These are phyloP conservation scores for Trametes coccinea DNA, from an alignment of 768 basidiomycete genomes.

Conservation along the genomic window DNA sequence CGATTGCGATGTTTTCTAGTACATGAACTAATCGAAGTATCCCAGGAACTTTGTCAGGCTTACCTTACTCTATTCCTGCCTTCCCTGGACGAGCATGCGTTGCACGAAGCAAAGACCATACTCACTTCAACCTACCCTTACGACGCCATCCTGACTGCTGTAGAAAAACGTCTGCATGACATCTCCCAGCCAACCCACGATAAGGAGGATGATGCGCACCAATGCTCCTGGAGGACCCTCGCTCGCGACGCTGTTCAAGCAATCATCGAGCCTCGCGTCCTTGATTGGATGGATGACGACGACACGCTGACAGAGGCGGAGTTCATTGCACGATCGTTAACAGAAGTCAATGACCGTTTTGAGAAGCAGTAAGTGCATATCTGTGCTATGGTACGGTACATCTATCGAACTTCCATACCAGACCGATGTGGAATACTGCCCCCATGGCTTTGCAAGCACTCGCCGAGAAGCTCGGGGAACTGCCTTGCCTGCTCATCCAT, in stretches of 20 bases:
- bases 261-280: constrained; percentile 46
- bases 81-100: constrained; percentile 28
- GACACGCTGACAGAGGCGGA: constrained; percentile 40
- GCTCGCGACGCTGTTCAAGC: constrained; percentile 28
- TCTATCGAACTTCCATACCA: constrained; percentile 22
- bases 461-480: constrained; percentile 22
- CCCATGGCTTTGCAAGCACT: constrained; percentile 36
- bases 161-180: background rate
- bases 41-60: constrained; percentile 25
- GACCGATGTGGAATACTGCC: constrained; percentile 39
- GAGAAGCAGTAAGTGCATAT: constrained; percentile 17
- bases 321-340: constrained; percentile 45
- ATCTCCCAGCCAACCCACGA: background rate
- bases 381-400: background rate
- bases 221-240: constrained; percentile 15
- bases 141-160: constrained; percentile 1
- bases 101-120: constrained; percentile 22
- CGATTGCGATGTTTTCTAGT: background rate
- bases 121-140: background rate
- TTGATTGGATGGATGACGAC: constrained; percentile 61
- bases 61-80: constrained; percentile 38
- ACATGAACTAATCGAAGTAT: background rate
- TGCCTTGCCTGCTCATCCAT: constrained; percentile 29
- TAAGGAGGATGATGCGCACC: background rate
- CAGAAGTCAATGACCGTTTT: constrained; percentile 46